A percentile compares a stretch with the other conserved stretches of the same genome.
Evolutionary conservation across 139 green algal genomes (phyloP).

Genomic region (Pseudopediastrum boryanum): DNA sequence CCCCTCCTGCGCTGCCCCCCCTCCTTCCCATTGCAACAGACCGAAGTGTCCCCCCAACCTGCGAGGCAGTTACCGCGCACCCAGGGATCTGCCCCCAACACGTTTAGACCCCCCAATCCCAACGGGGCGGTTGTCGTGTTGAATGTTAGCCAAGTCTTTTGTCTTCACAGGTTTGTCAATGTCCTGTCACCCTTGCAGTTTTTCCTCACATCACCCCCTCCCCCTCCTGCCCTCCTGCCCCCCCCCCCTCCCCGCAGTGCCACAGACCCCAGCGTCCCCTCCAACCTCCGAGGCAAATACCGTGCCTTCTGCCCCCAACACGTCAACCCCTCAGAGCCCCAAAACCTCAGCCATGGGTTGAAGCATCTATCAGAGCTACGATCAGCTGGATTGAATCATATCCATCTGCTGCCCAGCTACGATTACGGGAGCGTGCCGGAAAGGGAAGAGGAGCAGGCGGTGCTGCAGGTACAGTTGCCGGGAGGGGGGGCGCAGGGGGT

Average conservation of each 20-base stretch:
- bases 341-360: constrained; percentile 40
- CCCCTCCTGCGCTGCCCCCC: too few relatives aligned
- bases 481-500: neutral
- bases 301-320: constrained; percentile 68
- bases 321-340: constrained; percentile 15
- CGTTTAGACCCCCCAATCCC: neutral
- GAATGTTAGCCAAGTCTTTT: neutral
- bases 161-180: too few relatives aligned
- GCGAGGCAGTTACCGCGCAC: too few relatives aligned
- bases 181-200: too few relatives aligned
- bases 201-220: too few relatives aligned
- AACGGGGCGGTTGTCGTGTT: neutral
- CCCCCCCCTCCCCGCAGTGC: constrained; percentile 60
- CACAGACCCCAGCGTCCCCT: constrained; percentile 66
- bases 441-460: constrained; percentile 61
- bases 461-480: constrained; percentile 31
- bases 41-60: too few relatives aligned
- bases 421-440: constrained; percentile 90
- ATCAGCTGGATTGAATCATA: constrained; percentile 75
- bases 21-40: too few relatives aligned
- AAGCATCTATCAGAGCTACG: constrained; percentile 41
- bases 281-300: constrained; percentile 78
- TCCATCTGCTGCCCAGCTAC: constrained; percentile 90
- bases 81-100: too few relatives aligned
- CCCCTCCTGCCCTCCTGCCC: too few relatives aligned